phyloP scores from a whole-genome alignment of 495 filamentous ascomycete genomes.

The Aspergillus sclerotiicarbonarius region DNA sequence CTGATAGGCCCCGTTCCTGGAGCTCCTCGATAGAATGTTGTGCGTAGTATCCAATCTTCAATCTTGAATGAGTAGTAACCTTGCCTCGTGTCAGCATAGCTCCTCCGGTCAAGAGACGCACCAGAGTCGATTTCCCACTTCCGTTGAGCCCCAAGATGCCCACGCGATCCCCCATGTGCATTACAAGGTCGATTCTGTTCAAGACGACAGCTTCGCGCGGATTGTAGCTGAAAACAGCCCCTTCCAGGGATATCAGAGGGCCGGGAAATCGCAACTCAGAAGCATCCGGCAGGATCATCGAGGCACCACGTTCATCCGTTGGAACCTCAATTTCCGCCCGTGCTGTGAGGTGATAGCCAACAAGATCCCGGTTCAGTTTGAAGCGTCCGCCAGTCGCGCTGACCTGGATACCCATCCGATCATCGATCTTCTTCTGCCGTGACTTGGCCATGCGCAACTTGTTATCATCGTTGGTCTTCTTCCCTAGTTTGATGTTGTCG shows the following conservation, averaged over 20 bases:
- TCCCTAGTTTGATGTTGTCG: constrained; percentile 66
- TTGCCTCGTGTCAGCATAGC: constrained; percentile 49
- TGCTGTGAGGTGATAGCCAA: constrained; percentile 53
- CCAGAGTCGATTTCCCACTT: constrained; percentile 69
- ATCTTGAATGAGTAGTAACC: constrained; percentile 59
- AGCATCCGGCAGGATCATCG: constrained; percentile 57
- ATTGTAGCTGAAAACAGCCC: constrained; percentile 59
- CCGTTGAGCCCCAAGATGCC: constrained; percentile 75
- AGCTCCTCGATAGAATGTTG: constrained; percentile 73
- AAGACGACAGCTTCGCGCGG: constrained; percentile 40
- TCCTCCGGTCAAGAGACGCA: constrained; percentile 52
- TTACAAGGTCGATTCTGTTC: constrained; percentile 58
- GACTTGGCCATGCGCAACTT: constrained; percentile 75
- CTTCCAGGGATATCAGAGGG: constrained; percentile 65
- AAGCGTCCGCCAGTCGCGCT: constrained; percentile 68
- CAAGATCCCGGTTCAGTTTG: constrained; percentile 72
- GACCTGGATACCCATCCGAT: constrained; percentile 72
- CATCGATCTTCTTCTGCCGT: constrained; percentile 76
- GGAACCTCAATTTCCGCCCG: constrained; percentile 70
- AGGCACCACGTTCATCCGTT: constrained; percentile 57
- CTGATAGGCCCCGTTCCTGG: constrained; percentile 42
- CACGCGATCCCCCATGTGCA: constrained; percentile 67
- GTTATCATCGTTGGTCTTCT: constrained; percentile 72
- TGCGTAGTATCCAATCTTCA: constrained; percentile 71
- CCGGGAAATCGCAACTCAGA: constrained; percentile 72